Evolutionary conservation across 1,284 basidiomycete genomes (phyloP).

Genomic region (Leucoagaricus sp.): DNA sequence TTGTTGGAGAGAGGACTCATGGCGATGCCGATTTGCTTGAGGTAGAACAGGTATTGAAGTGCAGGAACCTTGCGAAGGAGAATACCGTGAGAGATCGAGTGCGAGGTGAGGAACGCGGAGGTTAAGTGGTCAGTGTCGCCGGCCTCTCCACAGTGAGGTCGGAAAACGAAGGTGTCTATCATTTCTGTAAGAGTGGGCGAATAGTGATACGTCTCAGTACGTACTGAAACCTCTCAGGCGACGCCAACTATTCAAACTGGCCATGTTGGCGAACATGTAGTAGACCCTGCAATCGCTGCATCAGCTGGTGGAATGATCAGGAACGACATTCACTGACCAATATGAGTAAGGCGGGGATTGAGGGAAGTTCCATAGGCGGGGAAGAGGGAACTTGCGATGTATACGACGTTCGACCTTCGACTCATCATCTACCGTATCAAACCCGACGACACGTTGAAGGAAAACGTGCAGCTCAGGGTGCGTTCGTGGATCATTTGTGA

Average conservation of each 20-base stretch:
- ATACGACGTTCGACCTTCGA: constrained; percentile 91
- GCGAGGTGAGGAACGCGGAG: constrained; percentile 93
- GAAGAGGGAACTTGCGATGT: constrained; percentile 96
- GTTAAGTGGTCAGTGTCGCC: constrained; percentile 98
- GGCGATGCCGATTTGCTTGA: constrained; percentile 95
- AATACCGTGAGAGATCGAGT: constrained; percentile 99
- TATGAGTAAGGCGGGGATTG: constrained; percentile 96
- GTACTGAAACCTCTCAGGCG: constrained; percentile 86
- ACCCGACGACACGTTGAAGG: constrained; percentile 93
- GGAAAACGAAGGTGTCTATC: constrained; percentile 92
- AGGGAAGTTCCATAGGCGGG: constrained; percentile 85
- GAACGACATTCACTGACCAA: constrained; percentile 56
- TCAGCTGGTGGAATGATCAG: neutral
- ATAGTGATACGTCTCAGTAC: constrained; percentile 29
- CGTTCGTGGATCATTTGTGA: constrained; percentile 86
- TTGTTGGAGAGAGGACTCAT: constrained; percentile 99
- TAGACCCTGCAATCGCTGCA: constrained; percentile 70
- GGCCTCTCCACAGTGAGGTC: constrained; percentile 97
- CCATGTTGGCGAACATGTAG: constrained; percentile 97
- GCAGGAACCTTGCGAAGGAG: constrained; percentile 96
- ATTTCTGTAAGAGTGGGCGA: neutral
- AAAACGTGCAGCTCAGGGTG: constrained; percentile 97
- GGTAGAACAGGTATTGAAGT: constrained; percentile 91
- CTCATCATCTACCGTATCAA: constrained; percentile 98
- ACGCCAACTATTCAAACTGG: constrained; percentile 94